Evolutionary conservation across 2,329 filamentous ascomycete species (phyloP).

Genomic region (Daldinia sp.): DNA sequence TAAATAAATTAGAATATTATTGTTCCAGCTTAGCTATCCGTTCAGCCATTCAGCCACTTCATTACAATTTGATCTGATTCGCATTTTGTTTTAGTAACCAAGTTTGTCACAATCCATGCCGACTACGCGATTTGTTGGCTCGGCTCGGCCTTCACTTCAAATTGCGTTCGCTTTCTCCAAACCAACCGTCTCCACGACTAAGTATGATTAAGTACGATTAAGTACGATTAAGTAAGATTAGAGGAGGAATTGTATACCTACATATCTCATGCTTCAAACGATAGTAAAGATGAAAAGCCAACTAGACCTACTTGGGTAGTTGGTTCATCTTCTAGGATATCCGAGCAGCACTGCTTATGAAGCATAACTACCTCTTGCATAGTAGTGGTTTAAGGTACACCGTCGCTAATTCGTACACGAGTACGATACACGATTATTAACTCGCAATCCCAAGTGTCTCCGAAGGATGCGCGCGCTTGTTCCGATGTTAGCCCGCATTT

Average conservation of each 20-base stretch:
- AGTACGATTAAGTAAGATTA: neutral
- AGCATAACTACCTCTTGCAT: no score
- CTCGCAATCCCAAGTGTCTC: neutral
- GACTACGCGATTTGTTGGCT: neutral
- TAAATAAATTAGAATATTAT: no score
- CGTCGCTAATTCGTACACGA: no score
- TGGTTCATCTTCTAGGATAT: neutral
- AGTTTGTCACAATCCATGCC: no score
- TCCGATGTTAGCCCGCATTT: slow-evolving; percentile 3
- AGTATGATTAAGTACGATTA: no score
- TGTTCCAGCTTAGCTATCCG: neutral
- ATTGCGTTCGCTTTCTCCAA: neutral
- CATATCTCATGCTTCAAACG: no score
- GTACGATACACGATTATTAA: neutral
- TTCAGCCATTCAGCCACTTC: slow-evolving; percentile 3
- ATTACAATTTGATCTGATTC: neutral
- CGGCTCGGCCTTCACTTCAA: neutral
- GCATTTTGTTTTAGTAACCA: neutral
- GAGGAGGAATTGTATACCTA: neutral
- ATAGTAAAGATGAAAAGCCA: neutral
- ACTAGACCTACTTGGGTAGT: neutral
- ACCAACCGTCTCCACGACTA: neutral
- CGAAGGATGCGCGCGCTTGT: slow-evolving; percentile 4
- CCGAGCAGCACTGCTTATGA: neutral
- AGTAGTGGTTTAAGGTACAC: no score